Evolutionary conservation across 768 basidiomycete species (phyloP).

Genomic region (Chalciporus piperatus): DNA sequence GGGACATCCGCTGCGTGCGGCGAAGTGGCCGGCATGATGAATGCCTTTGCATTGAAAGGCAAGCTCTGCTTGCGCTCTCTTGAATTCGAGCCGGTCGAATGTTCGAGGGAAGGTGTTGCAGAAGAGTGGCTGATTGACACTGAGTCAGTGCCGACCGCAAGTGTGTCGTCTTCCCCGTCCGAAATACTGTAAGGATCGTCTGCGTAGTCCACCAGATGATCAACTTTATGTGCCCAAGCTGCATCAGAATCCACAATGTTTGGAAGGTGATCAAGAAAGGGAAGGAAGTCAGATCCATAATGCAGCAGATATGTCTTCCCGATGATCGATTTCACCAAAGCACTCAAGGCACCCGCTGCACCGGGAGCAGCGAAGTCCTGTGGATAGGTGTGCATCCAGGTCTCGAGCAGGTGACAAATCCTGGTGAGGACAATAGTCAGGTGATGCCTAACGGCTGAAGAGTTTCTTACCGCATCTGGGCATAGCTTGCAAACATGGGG

Average conservation of each 20-base stretch:
- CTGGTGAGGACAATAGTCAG: constrained; percentile 35
- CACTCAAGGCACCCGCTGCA: constrained; percentile 67
- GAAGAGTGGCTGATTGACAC: constrained; percentile 25
- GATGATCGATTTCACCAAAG: constrained; percentile 75
- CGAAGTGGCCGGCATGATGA: constrained; percentile 36
- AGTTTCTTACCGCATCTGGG: constrained; percentile 71
- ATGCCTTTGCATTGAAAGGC: constrained; percentile 48
- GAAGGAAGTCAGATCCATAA: constrained; percentile 80
- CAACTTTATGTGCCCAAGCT: constrained; percentile 70
- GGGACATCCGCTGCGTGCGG: constrained; percentile 29
- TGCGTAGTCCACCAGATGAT: constrained; percentile 54
- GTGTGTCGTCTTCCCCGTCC: constrained; percentile 50
- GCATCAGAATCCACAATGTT: constrained; percentile 64
- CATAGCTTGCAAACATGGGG: constrained; percentile 84
- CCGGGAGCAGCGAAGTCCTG: constrained; percentile 79
- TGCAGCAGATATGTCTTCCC: constrained; percentile 80
- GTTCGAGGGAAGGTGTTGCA: constrained; percentile 20
- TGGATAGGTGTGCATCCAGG: constrained; percentile 75
- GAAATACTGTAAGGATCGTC: constrained; percentile 57
- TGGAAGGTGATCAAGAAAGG: constrained; percentile 70
- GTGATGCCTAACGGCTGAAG: not conserved
- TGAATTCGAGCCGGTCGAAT: constrained; percentile 23
- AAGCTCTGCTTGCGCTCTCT: constrained; percentile 72
- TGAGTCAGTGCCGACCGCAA: constrained; percentile 32
- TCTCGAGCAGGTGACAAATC: constrained; percentile 75